Evolutionary conservation across 805 yeast species (phyloP), one percentile per base, ranked within the genome.

Genomic region (Zygosaccharomyces bailii): DNA sequence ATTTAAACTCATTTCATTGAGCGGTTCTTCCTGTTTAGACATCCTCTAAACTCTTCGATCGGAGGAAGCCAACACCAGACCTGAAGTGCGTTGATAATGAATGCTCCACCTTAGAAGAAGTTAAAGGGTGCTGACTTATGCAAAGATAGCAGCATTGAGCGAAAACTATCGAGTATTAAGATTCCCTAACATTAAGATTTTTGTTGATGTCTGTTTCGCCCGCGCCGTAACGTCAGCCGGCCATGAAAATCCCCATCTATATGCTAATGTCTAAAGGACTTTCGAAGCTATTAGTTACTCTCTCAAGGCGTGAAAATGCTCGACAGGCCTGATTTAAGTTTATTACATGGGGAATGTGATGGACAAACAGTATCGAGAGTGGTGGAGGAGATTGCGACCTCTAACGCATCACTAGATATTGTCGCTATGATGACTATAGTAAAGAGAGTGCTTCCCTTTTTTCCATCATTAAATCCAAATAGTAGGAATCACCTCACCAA

Each of bases 1-100:
- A 39, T 59, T 59, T 42, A 54, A 37, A 42, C 54, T 54, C 14
- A 59, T 39, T 39, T 59, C 63, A 46, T 45, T 51, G 38, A 59
- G 44, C 24, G 60, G 60, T 19, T 55, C 62, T 30, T 59, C 57
- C 17, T 38, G 44, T 36, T 45, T 53, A 10, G 52, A 44, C 60
- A 57, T 59, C 36, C 33, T 43, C 20, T 19, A 8, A 39, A 16
- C 25, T 17, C 16, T 11, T 20, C 16, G 32, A 25, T 16, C 13
- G 25, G 32, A 37, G 16, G 30, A 23, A 11, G 30, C 18, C 10
- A 17, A 10, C 7, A 8, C 40, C 23, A 25, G 23, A 16, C 24
- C 16, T 25, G 14, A n/a, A 37, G 20, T n/a, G 17, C 16, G n/a
- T n/a, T n/a, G n/a, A n/a, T n/a, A n/a, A n/a, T 13, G 13, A 14